phyloP scores from a whole-genome alignment of 345 rosid genomes.

The Gossypium raimondii region DNA sequence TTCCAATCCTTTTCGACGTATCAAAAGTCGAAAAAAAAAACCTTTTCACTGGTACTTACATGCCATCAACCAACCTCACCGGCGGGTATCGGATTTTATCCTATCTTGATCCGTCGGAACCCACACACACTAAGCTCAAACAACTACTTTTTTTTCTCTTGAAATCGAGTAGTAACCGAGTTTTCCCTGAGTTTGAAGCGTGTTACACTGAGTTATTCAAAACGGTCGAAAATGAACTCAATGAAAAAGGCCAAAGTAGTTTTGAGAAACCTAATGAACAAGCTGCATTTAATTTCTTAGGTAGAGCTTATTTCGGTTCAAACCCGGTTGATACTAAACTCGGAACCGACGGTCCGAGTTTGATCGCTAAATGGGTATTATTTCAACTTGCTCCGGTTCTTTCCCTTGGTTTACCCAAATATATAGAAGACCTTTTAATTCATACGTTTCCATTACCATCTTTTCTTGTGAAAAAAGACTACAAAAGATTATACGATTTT shows the following conservation, averaged over 20 bases:
- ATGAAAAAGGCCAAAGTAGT: slow-evolving; percentile 51
- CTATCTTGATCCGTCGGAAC: slow-evolving; percentile 83
- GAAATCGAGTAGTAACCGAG: slow-evolving; percentile 44
- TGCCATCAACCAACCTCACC: slow-evolving; percentile 80
- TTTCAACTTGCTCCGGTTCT: slow-evolving; percentile 57
- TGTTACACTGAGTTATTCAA: slow-evolving; percentile 49
- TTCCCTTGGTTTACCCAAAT: slow-evolving; percentile 52
- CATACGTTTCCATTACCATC: slow-evolving; percentile 66
- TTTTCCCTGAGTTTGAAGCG: slow-evolving; percentile 73
- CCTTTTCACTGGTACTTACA: slow-evolving; percentile 80
- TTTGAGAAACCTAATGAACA: slow-evolving; percentile 49
- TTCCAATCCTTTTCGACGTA: slow-evolving; percentile 69
- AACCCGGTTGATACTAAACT: slow-evolving; percentile 57
- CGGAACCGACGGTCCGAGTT: slow-evolving; percentile 53
- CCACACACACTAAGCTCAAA: slow-evolving; percentile 67
- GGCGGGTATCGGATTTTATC: slow-evolving; percentile 86
- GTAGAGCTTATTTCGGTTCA: slow-evolving; percentile 45
- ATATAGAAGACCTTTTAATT: slow-evolving; percentile 46
- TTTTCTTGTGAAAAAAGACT: slow-evolving; percentile 50
- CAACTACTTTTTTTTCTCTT: slow-evolving; percentile 57
- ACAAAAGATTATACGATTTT: slow-evolving; percentile 70
- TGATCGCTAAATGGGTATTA: slow-evolving; percentile 63
- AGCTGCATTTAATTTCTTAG: slow-evolving; percentile 73
- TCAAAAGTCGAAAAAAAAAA: slow-evolving; percentile 79
- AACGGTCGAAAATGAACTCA: slow-evolving; percentile 48